A percentile compares a stretch with the other conserved stretches of the same genome.
These are phyloP conservation scores for Tetracladium maxilliforme DNA, from an alignment of 2,329 filamentous ascomycete genomes.

Conservation along the genomic window DNA sequence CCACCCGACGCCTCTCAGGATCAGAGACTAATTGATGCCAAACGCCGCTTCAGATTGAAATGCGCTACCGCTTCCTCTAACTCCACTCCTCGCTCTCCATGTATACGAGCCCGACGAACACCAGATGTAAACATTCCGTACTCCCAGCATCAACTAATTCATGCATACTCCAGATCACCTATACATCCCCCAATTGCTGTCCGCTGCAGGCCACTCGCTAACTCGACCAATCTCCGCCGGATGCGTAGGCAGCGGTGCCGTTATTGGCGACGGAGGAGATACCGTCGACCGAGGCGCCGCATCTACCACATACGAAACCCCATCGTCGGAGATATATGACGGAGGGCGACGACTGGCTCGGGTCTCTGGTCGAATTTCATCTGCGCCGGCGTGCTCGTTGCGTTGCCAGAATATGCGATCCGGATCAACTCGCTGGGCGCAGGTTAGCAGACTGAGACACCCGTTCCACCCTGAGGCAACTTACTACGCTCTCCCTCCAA, in stretches of 20 bases:
- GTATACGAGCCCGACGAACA: too few species aligned
- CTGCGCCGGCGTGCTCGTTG: slow-evolving; percentile 25
- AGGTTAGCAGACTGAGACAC: slow-evolving; percentile 1
- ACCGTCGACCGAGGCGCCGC: slow-evolving; percentile 44
- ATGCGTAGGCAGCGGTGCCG: slow-evolving; percentile 28
- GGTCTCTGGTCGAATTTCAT: slow-evolving; percentile 11
- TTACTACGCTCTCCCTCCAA: slow-evolving; percentile 70
- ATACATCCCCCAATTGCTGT: too few species aligned
- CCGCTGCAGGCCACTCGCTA: too few species aligned
- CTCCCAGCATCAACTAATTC: too few species aligned
- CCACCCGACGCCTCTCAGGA: too few species aligned
- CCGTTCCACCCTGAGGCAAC: slow-evolving; percentile 17
- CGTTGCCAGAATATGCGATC: slow-evolving; percentile 71
- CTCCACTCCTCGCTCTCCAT: too few species aligned
- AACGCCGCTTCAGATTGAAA: too few species aligned
- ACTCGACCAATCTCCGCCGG: slow-evolving; percentile 34
- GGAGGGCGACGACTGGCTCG: slow-evolving; percentile 39
- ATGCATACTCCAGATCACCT: too few species aligned
- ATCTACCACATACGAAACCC: slow-evolving; percentile 57
- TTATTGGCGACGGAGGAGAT: too few species aligned
- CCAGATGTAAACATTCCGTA: too few species aligned
- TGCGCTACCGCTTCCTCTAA: too few species aligned
- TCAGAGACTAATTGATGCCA: too few species aligned
- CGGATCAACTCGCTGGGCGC: slow-evolving; percentile 54
- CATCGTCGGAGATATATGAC: slow-evolving; percentile 64